Base-by-base conservation (phyloP, 1,284 basidiomycete species). In the Polyporus tsugae region DNA sequence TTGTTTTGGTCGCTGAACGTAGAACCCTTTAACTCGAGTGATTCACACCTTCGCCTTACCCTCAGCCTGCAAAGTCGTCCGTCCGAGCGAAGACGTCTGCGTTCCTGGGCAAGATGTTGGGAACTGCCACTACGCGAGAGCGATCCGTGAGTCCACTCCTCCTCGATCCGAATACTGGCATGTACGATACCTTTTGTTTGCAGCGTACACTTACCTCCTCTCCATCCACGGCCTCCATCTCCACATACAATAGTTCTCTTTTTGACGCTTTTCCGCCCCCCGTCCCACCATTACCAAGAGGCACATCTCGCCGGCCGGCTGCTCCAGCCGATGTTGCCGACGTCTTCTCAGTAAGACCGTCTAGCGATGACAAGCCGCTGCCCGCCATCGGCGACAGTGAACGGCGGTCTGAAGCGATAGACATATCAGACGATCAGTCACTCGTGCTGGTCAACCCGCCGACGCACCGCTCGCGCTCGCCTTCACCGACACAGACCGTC, bases 21-120 rank as follows among this genome's bases (percentile, higher is more conserved):
- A 13, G 39, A 10, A 38, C 13, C 42, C 44, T 25, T 17, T 11
- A 29, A 25, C 19, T 25, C 49, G 10, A 25, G 38, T 69, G 39
- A 65, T 62, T 49, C 42, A 70, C 63, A 36, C 38, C 19, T 39
- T 49, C 17, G 41, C 29, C 60, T 63, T 42, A 59, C 63, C 46
- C 17, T 25, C 70, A 90, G 88, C 72, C 78, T 17, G 75, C 80
- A 17, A 92, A 87, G 78, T 85, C 86, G 15, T 89, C 92, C 10
- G 88, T 94, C 62, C 82, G 92, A 67, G 85, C 88, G 52, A 94
- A 93, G 78, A 93, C 92, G 25, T 92, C 86, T 73, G 91, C 91
- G 52, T 90, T 94, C 76, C 82, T 91, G 70, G 91, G 91, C 2
- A 93, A 90, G 78, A 90, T 94, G 88, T 80, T 91, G 52, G 91